Base-by-base conservation (phyloP, 371 early-diverging fungal species). In the Mucor sp. region DNA sequence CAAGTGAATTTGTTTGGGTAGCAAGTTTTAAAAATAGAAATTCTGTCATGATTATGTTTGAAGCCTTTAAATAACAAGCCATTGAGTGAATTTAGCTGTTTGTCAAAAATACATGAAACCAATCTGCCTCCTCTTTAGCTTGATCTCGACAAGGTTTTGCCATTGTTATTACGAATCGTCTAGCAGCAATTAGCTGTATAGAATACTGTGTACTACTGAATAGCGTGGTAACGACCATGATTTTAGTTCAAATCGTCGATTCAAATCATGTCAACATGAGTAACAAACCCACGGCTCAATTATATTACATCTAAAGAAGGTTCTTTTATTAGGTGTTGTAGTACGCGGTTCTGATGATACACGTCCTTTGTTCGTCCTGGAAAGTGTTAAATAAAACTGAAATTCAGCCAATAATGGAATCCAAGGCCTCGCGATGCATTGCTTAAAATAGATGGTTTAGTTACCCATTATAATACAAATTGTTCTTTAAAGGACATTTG, bases 391-490 rank as follows among this genome's bases (percentile, higher is more conserved):
- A 37, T 23, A n/a, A 23, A 50, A 50, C 25, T 50, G 25, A 50
- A 50, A 50, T 50, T 4, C 25, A 50, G 50, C 50, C 50, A 50
- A 50, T 50, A 25, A 50, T 25, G 11, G 6, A 12, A 25, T 50
- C 21, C 12, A 50, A 9, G 50, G 25, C 50, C 50, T 50, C 50
- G 50, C 50, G 50, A 50, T 50, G 12, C 12, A 50, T 25, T 50
- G 23, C 50, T 50, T 50, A 50, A 50, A 50, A 50, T 50, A 50
- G 50, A 50, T 50, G 50, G 50, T 25, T 50, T 25, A 25, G 50
- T 3, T 50, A 23, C 50, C 25, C 50, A 23, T 50, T 50, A 44
- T 19, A 19, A 44, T 44, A 44, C 44, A 44, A 44, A 44, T 44
- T 44, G 8, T 19, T 44, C 44, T 44, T 44, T 44, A 44, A 44